phyloP scores from a whole-genome alignment of 805 yeast genomes.

The Metschnikowia arizonensis region DNA sequence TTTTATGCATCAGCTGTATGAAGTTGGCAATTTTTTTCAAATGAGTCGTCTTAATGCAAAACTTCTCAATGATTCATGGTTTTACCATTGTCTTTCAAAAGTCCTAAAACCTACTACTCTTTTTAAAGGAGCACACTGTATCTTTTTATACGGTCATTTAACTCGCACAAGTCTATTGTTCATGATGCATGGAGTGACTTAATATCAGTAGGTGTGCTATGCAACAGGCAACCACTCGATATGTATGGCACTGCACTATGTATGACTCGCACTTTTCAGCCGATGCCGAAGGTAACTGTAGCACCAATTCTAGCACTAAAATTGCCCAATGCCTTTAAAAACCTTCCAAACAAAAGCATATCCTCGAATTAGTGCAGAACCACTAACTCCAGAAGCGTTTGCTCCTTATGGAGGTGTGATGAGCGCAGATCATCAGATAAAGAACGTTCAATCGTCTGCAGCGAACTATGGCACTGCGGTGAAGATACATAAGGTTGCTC shows the following conservation, averaged over 20 bases:
- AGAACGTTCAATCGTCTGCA: constrained; percentile 36
- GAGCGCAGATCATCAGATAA: constrained; percentile 71
- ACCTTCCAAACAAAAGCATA: constrained; percentile 27
- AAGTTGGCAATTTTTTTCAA: no score
- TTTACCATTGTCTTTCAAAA: no score
- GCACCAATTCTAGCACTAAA: neutral
- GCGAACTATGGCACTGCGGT: constrained; percentile 96
- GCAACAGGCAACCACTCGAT: neutral
- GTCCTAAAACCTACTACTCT: no score
- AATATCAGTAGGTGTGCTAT: neutral
- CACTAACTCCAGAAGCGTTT: constrained; percentile 64
- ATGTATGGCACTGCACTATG: neutral
- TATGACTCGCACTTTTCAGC: neutral
- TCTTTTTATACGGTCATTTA: no score
- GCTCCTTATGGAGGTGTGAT: constrained; percentile 70
- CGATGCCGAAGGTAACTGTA: neutral
- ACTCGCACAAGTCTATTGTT: neutral
- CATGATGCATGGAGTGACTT: neutral
- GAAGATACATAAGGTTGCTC: constrained; percentile 70
- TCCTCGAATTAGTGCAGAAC: constrained; percentile 43
- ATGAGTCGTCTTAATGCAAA: no score
- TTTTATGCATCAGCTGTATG: no score
- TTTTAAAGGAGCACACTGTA: no score
- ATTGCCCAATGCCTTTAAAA: constrained; percentile 35
- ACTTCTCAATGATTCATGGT: no score